Evolutionary conservation across 176 grass and related monocot species (phyloP), one percentile per base, ranked within the genome.

Genomic region (Miscanthus lutarioriparius): DNA sequence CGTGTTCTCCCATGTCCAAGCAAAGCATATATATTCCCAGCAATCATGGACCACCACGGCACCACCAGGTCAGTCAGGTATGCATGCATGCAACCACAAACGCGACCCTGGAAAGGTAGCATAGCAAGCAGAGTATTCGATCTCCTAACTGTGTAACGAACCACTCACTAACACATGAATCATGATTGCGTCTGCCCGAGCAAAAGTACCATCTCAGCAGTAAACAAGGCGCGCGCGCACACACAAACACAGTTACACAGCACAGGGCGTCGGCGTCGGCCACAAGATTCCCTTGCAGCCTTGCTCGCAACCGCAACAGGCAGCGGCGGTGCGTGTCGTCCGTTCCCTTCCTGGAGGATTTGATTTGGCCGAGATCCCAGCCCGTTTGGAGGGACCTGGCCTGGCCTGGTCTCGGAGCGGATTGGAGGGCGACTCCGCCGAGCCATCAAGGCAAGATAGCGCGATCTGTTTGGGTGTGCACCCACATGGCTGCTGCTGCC

Each of bases 101-200:
- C 53, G 8, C 20, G 7, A 58, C 87, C 83, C 80, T 59, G 59
- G 49, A 80, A 80, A 89, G 82, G 35, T 44, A 64, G 12, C 32
- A 7, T 14, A 14, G n/a, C n/a, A 13, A 23, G 9, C n/a, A 25
- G n/a, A 4, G 2, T 0, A 4, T 11, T 16, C 43, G 35, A 71
- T 11, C 33, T 66, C 7, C 33, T n/a, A 66, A 64, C 62, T 49
- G 76, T 62, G 10, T 61, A 40, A 66, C 82, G 70, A 85, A 76
- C 38, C 19, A 54, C 49, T 20, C 19, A 54, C 17, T 20, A 3
- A n/a, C 53, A 54, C 51, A 22, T 54, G 51, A 54, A 22, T 65
- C 82, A 75, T 75, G 69, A 85, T 62, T 45, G 76, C 83, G 74
- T n/a, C 10, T 11, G 76, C 13, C 28, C 32, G 67, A 72, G 53